Evolutionary conservation across 768 basidiomycete species (phyloP).

Genomic region (Serpula lacrymans): DNA sequence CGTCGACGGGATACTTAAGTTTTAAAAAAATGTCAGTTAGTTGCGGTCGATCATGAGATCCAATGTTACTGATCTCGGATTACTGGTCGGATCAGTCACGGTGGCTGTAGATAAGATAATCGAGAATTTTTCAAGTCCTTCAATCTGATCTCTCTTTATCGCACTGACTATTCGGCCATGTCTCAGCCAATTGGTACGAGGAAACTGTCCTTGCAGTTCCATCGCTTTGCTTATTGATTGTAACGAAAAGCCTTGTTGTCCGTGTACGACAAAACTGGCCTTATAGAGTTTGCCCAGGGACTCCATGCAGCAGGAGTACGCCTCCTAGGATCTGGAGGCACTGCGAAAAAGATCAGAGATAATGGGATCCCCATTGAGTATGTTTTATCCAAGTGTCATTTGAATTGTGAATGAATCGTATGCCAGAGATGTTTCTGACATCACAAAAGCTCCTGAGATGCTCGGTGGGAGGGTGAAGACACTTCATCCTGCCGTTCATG

Average conservation of each 20-base stretch:
- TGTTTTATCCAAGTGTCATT: slow-evolving; percentile 28
- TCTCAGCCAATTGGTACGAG: slow-evolving; percentile 25
- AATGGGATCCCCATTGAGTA: slow-evolving; percentile 89
- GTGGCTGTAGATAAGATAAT: too few species aligned
- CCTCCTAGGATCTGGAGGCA: slow-evolving; percentile 93
- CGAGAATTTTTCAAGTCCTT: too few species aligned
- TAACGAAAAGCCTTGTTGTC: slow-evolving; percentile 72
- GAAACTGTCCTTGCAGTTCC: background rate
- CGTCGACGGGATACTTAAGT: too few species aligned
- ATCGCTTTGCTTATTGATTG: slow-evolving; percentile 1
- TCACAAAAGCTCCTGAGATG: slow-evolving; percentile 99
- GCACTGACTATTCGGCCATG: too few species aligned
- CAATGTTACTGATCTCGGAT: too few species aligned
- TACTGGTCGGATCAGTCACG: too few species aligned
- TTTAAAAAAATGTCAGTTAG: too few species aligned
- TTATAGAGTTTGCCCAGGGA: slow-evolving; percentile 86
- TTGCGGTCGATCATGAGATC: too few species aligned
- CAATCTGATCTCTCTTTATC: too few species aligned
- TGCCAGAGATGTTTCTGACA: slow-evolving; percentile 89
- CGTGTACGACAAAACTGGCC: slow-evolving; percentile 92
- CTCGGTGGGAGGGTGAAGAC: slow-evolving; percentile 98
- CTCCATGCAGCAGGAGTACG: slow-evolving; percentile 79
- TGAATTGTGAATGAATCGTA: background rate
- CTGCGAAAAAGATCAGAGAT: slow-evolving; percentile 96
- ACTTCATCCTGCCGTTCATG: slow-evolving; percentile 95